Evolutionary conservation across 2,329 filamentous ascomycete species (phyloP).

Genomic region (Alternaria atra): DNA sequence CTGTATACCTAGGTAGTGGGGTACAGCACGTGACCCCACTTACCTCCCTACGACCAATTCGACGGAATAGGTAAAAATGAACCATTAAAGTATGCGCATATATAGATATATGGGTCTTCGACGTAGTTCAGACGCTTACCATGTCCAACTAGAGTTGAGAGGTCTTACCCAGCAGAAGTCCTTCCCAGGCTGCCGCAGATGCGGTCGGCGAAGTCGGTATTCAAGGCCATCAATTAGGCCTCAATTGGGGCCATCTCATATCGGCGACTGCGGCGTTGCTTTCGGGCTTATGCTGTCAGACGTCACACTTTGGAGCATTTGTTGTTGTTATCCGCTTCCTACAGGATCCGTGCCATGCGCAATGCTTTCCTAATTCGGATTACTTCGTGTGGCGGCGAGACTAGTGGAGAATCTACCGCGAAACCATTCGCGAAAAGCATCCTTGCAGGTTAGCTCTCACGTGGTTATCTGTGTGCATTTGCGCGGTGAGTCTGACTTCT

Average conservation of each 20-base stretch:
- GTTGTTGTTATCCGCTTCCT: constrained; percentile 4
- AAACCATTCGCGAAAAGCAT: constrained; percentile 20
- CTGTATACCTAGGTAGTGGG: not conserved
- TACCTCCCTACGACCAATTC: not conserved
- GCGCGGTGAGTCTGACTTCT: not conserved
- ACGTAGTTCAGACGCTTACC: not conserved
- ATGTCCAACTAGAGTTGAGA: not conserved
- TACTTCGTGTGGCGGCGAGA: constrained; percentile 5
- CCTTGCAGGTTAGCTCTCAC: constrained; percentile 24
- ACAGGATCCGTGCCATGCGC: constrained; percentile 14
- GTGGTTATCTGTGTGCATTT: constrained; percentile 11
- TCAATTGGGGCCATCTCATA: not conserved
- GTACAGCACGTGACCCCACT: constrained; percentile 3
- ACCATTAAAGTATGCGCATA: not conserved
- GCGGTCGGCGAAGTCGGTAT: not conserved
- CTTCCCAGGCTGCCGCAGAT: not conserved
- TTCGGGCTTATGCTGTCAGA: constrained; percentile 3
- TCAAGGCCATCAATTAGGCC: not conserved
- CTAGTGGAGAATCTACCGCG: constrained; percentile 13
- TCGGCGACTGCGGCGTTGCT: constrained; percentile 5
- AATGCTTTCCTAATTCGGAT: constrained; percentile 21
- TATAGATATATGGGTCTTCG: too few species aligned
- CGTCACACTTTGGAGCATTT: constrained; percentile 3
- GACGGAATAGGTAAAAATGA: not conserved
- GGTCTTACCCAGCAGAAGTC: not conserved